These are phyloP conservation scores for Termitomyces sp. DNA, from an alignment of 768 basidiomycete species.

Conservation along the genomic window DNA sequence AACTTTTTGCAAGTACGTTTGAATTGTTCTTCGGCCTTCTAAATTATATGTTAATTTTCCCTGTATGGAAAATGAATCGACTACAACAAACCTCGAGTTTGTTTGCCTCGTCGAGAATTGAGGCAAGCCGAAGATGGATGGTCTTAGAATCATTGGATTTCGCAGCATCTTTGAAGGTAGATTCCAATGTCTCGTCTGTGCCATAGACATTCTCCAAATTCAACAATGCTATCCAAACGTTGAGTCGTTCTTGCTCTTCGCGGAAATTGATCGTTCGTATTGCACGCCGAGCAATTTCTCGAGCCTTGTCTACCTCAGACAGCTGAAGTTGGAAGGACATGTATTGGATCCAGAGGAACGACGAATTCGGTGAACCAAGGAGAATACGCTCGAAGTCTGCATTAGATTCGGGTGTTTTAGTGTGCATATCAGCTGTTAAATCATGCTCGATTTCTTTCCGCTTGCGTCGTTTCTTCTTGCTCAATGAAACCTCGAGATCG, in stretches of 20 bases:
- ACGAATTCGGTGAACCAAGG: constrained; percentile 93
- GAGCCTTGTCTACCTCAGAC: constrained; percentile 94
- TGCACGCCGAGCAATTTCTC: constrained; percentile 82
- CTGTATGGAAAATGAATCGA: not conserved
- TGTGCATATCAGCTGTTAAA: constrained; percentile 85
- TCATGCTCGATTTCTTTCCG: constrained; percentile 75
- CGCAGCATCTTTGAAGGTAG: constrained; percentile 86
- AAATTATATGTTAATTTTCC: constrained; percentile 1
- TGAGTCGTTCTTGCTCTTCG: constrained; percentile 94
- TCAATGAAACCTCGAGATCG: constrained; percentile 40
- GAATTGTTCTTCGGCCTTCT: constrained; percentile 95
- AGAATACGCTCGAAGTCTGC: constrained; percentile 93
- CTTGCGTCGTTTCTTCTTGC: constrained; percentile 64
- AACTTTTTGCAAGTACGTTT: constrained; percentile 92
- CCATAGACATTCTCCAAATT: constrained; percentile 96
- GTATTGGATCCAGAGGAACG: constrained; percentile 97
- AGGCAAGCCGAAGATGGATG: constrained; percentile 78
- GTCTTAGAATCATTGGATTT: constrained; percentile 92
- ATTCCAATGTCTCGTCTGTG: constrained; percentile 73
- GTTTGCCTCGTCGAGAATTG: constrained; percentile 79
- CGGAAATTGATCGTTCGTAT: constrained; percentile 88
- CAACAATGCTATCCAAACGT: constrained; percentile 95
- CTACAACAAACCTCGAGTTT: constrained; percentile 57
- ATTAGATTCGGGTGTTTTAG: constrained; percentile 82
- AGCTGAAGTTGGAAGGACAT: constrained; percentile 98